phyloP scores from a whole-genome alignment of 192 early-diverging fungal genomes.

The Backusella australiensis region DNA sequence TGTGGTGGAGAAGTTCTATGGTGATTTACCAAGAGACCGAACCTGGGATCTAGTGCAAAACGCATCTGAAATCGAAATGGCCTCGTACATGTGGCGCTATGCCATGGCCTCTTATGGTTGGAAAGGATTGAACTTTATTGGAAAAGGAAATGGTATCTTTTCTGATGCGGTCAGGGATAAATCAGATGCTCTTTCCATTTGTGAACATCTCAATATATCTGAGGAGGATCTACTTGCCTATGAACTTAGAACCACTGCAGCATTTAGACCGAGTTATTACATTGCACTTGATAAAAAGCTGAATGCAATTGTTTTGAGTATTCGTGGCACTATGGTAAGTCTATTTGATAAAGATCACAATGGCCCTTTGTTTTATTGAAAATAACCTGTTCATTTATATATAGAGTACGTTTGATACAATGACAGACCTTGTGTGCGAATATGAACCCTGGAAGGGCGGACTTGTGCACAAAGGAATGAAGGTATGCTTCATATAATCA shows the following conservation, averaged over 20 bases:
- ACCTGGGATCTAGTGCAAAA: conserved; percentile 46
- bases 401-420: conserved; percentile 69
- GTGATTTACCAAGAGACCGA: conserved; percentile 36
- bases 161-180: conserved; percentile 64
- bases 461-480: conserved; percentile 76
- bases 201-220: conserved; percentile 60
- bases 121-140: conserved; percentile 74
- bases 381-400: not conserved
- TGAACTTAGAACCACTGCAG: conserved; percentile 63
- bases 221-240: conserved; percentile 68
- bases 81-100: conserved; percentile 45
- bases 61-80: conserved; percentile 34
- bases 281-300: conserved; percentile 63
- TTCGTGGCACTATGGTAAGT: conserved; percentile 70
- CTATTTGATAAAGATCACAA: not conserved
- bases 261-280: conserved; percentile 73
- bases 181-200: conserved; percentile 66
- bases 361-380: not conserved
- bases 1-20: conserved; percentile 68
- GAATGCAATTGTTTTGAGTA: conserved; percentile 63
- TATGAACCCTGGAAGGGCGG: conserved; percentile 81
- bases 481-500: conserved; percentile 25
- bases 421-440: conserved; percentile 78
- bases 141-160: conserved; percentile 66
- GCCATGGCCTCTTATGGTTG: conserved; percentile 61